Percentiles rank a stretch among this genome's conserved stretches.
These are phyloP conservation scores for Xerocomellus amylosporus DNA, from an alignment of 768 basidiomycete genomes.

Conservation along the genomic window DNA sequence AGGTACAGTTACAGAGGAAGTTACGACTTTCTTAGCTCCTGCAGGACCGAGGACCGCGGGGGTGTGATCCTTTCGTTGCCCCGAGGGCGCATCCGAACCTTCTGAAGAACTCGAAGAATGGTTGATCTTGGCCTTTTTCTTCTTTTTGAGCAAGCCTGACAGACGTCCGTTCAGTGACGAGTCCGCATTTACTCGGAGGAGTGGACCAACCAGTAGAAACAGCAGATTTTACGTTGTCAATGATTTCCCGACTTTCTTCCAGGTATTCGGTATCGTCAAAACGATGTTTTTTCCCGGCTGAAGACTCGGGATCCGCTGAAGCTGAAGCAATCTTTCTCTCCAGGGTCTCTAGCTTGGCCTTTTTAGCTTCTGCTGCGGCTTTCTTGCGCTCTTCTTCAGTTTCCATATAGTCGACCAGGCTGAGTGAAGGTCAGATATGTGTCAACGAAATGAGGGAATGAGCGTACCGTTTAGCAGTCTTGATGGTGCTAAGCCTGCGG, in stretches of 20 bases:
- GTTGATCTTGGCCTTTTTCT: constrained; percentile 60
- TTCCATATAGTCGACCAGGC: constrained; percentile 84
- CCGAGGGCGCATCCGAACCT: constrained; percentile 23
- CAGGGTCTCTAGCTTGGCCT: constrained; percentile 78
- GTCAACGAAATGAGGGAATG: background rate
- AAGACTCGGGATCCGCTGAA: constrained; percentile 41
- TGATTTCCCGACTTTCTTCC: constrained; percentile 87
- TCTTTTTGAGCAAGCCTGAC: constrained; percentile 73
- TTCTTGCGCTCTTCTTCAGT: constrained; percentile 78
- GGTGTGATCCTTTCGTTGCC: background rate
- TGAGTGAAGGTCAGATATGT: constrained; percentile 28
- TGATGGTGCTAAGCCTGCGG: constrained; percentile 86
- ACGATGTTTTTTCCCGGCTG: constrained; percentile 78
- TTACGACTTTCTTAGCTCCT: background rate
- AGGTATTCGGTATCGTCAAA: constrained; percentile 92
- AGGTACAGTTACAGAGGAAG: too few species aligned
- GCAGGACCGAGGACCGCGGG: background rate
- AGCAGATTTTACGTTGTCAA: constrained; percentile 87
- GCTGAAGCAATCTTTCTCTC: constrained; percentile 65
- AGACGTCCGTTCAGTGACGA: constrained; percentile 19
- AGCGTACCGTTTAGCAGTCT: constrained; percentile 89
- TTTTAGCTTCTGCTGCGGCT: constrained; percentile 72
- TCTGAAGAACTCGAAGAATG: constrained; percentile 16
- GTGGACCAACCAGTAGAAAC: constrained; percentile 69
- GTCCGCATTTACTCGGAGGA: background rate